Base-by-base conservation (phyloP, 768 basidiomycete species). In the Phaffia tasmanica region DNA sequence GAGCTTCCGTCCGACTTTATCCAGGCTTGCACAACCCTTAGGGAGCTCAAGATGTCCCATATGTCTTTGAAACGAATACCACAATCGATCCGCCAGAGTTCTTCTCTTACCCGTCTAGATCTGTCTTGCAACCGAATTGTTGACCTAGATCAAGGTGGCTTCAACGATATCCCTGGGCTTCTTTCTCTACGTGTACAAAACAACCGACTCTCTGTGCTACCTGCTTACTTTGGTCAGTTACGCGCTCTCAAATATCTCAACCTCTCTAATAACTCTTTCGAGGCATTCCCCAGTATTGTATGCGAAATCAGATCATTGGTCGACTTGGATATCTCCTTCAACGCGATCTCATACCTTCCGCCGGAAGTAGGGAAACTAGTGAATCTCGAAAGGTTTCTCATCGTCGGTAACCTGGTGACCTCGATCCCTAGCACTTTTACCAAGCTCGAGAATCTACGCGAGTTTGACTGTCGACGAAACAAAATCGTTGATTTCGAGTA, bases 1-100 rank as follows among this genome's bases (percentile, higher is more conserved):
- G 93, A 98, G 75, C 86, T 98, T 47, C 95, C 94, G 0, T 84
- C 90, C 59, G 95, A 98, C 77, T 99, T 99, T 74, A 86, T 95
- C 65, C 89, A 95, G 76, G 83, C 86, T 6, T 94, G 91, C 73
- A 83, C 83, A 0, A 82, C 80, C 6, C 82, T 99, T 11, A 85
- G 86, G 65, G 92, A 95, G 72, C 83, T 99, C 53, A 84, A 86
- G 9, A 79, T 99, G 50, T 85, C 86, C 14, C 84, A 89, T 70
- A 94, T 94, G 87, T 89, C 88, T 16, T 86, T 97, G 82, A 95
- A 94, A 77, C 86, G 87, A 70, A 86, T 97, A 0, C 95, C 95
- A 0, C 84, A 84, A 63, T 86, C 84, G 66, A 83, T 98, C 14
- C 85, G 85, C 65, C 84, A 88, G 72, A 86, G 86, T 53, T 74